Evolutionary conservation across 2,329 filamentous ascomycete genomes (phyloP), one percentile per base, ranked within the genome.

Genomic region (Cladosporium sp.): DNA sequence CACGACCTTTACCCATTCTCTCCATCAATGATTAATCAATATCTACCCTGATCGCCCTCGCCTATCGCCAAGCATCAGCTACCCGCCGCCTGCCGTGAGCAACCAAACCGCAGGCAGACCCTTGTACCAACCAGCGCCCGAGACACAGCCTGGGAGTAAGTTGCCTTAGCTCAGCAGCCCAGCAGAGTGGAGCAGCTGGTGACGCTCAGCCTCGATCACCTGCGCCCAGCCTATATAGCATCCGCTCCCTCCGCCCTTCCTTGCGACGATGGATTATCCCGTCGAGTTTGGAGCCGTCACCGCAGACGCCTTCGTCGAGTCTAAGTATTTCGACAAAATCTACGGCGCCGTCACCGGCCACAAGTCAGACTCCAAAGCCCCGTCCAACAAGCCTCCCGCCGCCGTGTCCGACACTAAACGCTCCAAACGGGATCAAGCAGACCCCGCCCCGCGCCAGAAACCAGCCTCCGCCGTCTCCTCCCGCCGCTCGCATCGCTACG

Each of bases 261-360:
- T 6, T 23, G n/a, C n/a, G n/a, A 13, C 59, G 16, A 62, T 63
- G 60, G 60, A 63, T 32, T 63, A 63, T 18, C 60, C 60, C 34
- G 60, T 63, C 36, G 60, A 63, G 36, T 46, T 63, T 25, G 49
- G 26, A 28, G 60, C 60, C 23, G 51, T 23, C 32, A 56, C 23
- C 23, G 60, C 49, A 23, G 34, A 63, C 48, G 49, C 49, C 23
- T 63, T 63, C 49, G 60, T 36, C 34, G 34, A 63, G 32, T 56
- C 60, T 7, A 65, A 65, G 36, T 59, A 65, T 13, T 65, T 65
- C 63, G 63, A 65, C 49, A 59, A 59, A n/a, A n/a, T 59, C 34
- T 51, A 58, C 56, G 63, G 58, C 54, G 23, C 51, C 49, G 49
- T 63, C 49, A 54, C 34, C 26, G 60, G 60, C 32, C 25, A 16